These are phyloP conservation scores for Trichoderma endophyticum DNA, from an alignment of 2,329 filamentous ascomycete species.

Conservation along the genomic window DNA sequence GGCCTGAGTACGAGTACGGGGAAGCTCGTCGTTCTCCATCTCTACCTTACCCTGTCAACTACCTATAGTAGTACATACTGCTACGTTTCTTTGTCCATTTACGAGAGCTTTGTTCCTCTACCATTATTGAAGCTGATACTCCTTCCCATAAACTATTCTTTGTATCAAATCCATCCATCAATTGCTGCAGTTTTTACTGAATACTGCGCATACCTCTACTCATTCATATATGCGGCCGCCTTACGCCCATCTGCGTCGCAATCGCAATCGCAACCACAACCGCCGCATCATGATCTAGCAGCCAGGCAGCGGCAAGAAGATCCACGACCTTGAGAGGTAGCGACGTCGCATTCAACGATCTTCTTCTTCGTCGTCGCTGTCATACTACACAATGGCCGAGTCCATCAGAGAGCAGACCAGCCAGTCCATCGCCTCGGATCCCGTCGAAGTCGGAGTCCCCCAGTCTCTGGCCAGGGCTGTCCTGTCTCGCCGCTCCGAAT, in stretches of 20 bases:
- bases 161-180: background rate
- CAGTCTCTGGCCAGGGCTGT: conserved; percentile 63
- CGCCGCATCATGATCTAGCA: conserved; percentile 36
- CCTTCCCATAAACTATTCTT: background rate
- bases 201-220: background rate
- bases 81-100: background rate
- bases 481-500: conserved; percentile 73
- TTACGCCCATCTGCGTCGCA: background rate
- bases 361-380: conserved; percentile 15
- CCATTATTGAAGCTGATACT: background rate
- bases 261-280: background rate
- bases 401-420: conserved; percentile 30
- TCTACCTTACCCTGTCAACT: background rate
- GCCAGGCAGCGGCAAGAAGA: conserved; percentile 22
- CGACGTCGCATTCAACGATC: conserved; percentile 23
- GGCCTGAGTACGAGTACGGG: background rate
- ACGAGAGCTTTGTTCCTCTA: no score
- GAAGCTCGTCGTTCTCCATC: background rate
- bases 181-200: background rate
- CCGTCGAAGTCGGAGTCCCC: conserved; percentile 44
- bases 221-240: background rate
- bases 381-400: conserved; percentile 26
- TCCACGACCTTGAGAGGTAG: conserved; percentile 26
- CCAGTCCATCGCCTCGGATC: conserved; percentile 39
- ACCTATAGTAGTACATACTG: background rate